phyloP scores from a whole-genome alignment of 768 basidiomycete genomes.

The Asterophora parasitica region DNA sequence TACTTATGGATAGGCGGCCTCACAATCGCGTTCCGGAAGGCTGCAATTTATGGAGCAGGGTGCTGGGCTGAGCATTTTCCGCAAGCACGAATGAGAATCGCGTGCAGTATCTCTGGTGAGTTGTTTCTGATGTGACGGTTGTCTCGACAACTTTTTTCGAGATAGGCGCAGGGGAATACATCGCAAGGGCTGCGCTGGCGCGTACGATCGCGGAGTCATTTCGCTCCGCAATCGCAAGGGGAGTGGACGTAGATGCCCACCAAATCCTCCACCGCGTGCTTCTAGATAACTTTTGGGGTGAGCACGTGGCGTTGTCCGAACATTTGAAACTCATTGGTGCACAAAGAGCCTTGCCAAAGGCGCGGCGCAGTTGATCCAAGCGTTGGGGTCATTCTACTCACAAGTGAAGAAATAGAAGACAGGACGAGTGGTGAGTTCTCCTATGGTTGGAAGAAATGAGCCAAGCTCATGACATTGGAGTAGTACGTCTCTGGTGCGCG shows the following conservation, averaged over 20 bases:
- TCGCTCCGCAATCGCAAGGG: slow-evolving; percentile 10
- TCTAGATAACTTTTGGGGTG: slow-evolving; percentile 46
- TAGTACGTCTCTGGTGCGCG: slow-evolving; percentile 78
- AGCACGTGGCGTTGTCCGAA: slow-evolving; percentile 16
- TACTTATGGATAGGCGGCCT: not conserved
- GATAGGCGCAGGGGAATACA: slow-evolving; percentile 71
- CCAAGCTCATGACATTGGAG: slow-evolving; percentile 28
- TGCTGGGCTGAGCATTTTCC: slow-evolving; percentile 58
- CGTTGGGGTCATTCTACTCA: slow-evolving; percentile 61
- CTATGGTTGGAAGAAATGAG: slow-evolving; percentile 1
- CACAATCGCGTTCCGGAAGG: slow-evolving; percentile 33
- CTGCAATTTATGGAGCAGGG: slow-evolving; percentile 67
- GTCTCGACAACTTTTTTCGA: not conserved
- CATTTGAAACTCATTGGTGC: slow-evolving; percentile 3
- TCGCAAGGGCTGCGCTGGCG: slow-evolving; percentile 54
- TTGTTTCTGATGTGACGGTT: not conserved
- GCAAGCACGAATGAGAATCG: slow-evolving; percentile 32
- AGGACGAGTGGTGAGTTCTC: slow-evolving; percentile 13
- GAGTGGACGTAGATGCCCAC: slow-evolving; percentile 47
- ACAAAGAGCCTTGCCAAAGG: slow-evolving; percentile 29
- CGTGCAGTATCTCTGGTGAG: slow-evolving; percentile 69
- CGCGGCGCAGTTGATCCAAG: slow-evolving; percentile 43
- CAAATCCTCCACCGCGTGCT: slow-evolving; percentile 44
- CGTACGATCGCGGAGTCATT: slow-evolving; percentile 47
- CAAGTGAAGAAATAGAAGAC: slow-evolving; percentile 32